These are phyloP conservation scores for Blastomyces gilchristii DNA, from an alignment of 2,329 filamentous ascomycete species.

Conservation along the genomic window DNA sequence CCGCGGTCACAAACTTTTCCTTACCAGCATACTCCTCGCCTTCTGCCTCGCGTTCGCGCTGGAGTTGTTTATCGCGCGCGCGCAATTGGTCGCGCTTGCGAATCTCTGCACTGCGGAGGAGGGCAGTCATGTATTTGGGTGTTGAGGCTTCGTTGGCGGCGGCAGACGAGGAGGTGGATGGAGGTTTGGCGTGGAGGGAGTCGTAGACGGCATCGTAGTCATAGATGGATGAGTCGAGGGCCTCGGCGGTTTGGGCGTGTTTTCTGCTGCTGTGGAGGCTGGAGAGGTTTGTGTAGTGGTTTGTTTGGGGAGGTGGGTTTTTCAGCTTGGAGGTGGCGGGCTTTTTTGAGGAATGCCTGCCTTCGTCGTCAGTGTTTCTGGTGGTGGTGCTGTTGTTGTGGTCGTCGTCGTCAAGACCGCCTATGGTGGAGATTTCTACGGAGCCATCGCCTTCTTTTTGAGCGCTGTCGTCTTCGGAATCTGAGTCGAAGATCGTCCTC, in stretches of 20 bases:
- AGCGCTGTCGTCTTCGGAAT: constrained; percentile 24
- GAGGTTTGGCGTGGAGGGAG: constrained; percentile 34
- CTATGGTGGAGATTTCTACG: constrained; percentile 31
- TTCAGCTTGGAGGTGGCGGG: constrained; percentile 3
- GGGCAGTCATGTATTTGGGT: constrained; percentile 52
- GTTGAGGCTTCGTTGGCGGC: constrained; percentile 16
- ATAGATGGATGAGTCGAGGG: constrained; percentile 40
- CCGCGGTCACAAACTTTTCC: constrained; percentile 56
- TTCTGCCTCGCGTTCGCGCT: constrained; percentile 52
- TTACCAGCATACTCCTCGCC: constrained; percentile 58
- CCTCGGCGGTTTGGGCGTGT: constrained; percentile 35
- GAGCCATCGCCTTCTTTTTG: constrained; percentile 13
- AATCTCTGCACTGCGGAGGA: constrained; percentile 50
- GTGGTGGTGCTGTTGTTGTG: constrained; percentile 3
- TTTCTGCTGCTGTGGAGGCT: constrained; percentile 37
- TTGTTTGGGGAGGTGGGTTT: constrained; percentile 2
- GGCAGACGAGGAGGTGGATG: constrained; percentile 18
- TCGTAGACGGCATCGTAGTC: constrained; percentile 43
- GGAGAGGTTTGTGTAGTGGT: constrained; percentile 36
- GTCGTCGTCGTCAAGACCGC: constrained; percentile 22
- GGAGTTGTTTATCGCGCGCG: constrained; percentile 50
- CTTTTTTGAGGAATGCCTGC: constrained; percentile 22
- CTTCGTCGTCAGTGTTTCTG: not conserved
- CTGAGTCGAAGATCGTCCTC: constrained; percentile 38
- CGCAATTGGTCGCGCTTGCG: constrained; percentile 54